These are phyloP conservation scores for Penicillium sp. DNA, from an alignment of 2,329 filamentous ascomycete genomes.

Conservation along the genomic window DNA sequence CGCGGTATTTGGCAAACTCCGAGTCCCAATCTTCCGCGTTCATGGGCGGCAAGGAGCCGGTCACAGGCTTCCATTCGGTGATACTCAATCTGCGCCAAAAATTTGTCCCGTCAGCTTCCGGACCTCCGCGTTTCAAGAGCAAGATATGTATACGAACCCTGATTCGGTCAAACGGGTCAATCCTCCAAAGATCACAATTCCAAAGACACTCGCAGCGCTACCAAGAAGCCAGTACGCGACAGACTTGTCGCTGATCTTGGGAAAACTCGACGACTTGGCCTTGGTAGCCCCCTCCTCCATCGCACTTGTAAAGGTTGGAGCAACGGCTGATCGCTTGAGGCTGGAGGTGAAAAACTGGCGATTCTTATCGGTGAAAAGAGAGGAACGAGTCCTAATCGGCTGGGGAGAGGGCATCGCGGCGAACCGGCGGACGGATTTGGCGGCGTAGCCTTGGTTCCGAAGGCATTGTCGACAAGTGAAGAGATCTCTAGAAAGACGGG, in stretches of 20 bases:
- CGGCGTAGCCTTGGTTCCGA: slow-evolving; percentile 29
- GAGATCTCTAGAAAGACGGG: slow-evolving; percentile 38
- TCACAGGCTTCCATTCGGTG: slow-evolving; percentile 97
- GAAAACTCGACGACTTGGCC: slow-evolving; percentile 44
- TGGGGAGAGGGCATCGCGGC: slow-evolving; percentile 28
- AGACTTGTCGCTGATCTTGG: slow-evolving; percentile 66
- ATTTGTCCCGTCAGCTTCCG: slow-evolving; percentile 12
- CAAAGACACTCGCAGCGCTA: slow-evolving; percentile 90
- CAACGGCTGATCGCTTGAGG: slow-evolving; percentile 22
- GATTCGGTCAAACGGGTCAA: slow-evolving; percentile 93
- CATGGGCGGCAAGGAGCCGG: slow-evolving; percentile 82
- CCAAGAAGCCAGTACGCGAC: slow-evolving; percentile 92
- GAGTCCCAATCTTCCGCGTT: slow-evolving; percentile 79
- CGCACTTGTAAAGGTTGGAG: slow-evolving; percentile 19
- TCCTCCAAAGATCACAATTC: slow-evolving; percentile 93
- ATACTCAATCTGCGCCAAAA: slow-evolving; percentile 72
- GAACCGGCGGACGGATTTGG: slow-evolving; percentile 33
- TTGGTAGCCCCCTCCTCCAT: slow-evolving; percentile 26
- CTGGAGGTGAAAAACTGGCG: slow-evolving; percentile 30
- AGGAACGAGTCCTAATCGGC: slow-evolving; percentile 27
- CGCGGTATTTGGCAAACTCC: slow-evolving; percentile 89
- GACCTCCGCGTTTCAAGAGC: not conserved
- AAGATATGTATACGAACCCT: slow-evolving; percentile 55
- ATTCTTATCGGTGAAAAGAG: slow-evolving; percentile 23
- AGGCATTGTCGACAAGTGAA: slow-evolving; percentile 46